A percentile compares a stretch with the other conserved stretches of the same genome.
These are phyloP conservation scores for Cystobasidium tubakii DNA, from an alignment of 768 basidiomycete species.

Conservation along the genomic window DNA sequence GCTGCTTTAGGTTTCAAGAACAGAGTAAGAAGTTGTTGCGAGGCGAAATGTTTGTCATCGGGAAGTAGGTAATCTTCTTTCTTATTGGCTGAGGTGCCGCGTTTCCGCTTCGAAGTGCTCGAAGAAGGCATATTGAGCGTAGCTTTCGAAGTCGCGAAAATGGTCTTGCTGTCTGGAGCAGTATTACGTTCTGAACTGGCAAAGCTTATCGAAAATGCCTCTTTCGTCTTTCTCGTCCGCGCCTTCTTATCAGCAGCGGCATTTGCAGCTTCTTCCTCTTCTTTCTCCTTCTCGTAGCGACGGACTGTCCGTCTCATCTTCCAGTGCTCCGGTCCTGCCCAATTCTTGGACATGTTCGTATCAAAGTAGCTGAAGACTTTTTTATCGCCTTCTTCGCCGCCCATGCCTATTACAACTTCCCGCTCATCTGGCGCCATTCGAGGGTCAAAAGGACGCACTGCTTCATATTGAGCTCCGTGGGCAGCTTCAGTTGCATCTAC, in stretches of 20 bases:
- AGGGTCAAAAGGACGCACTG: slow-evolving; percentile 77
- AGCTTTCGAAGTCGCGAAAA: slow-evolving; percentile 57
- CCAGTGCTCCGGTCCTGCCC: slow-evolving; percentile 99
- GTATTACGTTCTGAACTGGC: slow-evolving; percentile 53
- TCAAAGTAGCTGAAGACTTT: slow-evolving; percentile 83
- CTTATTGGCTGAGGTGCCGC: slow-evolving; percentile 58
- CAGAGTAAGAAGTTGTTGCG: slow-evolving; percentile 76
- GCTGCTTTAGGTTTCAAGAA: slow-evolving; percentile 95
- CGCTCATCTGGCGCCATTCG: slow-evolving; percentile 66
- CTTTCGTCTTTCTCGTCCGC: slow-evolving; percentile 59
- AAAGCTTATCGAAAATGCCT: slow-evolving; percentile 77
- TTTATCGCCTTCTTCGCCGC: slow-evolving; percentile 57
- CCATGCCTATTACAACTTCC: slow-evolving; percentile 81
- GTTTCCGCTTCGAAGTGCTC: slow-evolving; percentile 49
- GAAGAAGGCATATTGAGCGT: slow-evolving; percentile 66
- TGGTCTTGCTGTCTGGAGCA: slow-evolving; percentile 51
- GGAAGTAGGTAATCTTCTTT: slow-evolving; percentile 73
- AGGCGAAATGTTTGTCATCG: slow-evolving; percentile 96
- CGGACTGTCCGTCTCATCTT: slow-evolving; percentile 58
- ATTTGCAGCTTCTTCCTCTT: slow-evolving; percentile 2
- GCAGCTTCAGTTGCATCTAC: slow-evolving; percentile 34
- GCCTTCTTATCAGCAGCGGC: slow-evolving; percentile 37
- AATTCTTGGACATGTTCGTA: slow-evolving; percentile 72
- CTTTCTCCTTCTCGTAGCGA: background rate
- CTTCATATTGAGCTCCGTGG: slow-evolving; percentile 44